Evolutionary conservation across 176 grass and related monocot genomes (phyloP).

Genomic region (Aegilops speltoides): DNA sequence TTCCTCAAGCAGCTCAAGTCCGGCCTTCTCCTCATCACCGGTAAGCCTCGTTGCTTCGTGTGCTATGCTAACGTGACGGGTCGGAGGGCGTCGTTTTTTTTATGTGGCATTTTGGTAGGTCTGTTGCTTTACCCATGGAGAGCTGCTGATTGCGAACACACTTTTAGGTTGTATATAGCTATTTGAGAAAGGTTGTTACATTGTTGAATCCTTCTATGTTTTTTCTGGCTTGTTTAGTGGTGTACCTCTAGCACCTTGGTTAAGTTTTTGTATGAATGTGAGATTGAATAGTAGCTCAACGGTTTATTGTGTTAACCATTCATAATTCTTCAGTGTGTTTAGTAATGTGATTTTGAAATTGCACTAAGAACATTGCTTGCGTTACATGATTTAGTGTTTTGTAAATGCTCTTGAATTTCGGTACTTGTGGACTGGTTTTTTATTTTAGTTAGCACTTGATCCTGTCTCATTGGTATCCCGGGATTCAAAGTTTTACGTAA

Average conservation of each 20-base stretch:
- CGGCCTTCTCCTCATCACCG: constrained; percentile 80
- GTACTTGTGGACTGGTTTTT: not conserved
- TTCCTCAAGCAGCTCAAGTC: constrained; percentile 94
- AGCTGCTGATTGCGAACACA: not conserved
- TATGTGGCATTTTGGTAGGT: not conserved
- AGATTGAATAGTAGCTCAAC: not conserved
- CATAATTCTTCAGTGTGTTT: not conserved
- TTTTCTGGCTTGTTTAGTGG: not conserved
- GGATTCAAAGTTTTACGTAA: not conserved
- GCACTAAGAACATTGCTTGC: not conserved
- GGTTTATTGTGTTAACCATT: not conserved
- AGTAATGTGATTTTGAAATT: not conserved
- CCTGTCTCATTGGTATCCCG: not conserved
- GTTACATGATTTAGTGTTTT: not conserved
- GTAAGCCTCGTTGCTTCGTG: constrained; percentile 27
- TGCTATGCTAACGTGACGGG: not conserved
- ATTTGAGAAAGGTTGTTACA: no score
- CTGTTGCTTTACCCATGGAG: not conserved
- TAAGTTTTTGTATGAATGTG: not conserved
- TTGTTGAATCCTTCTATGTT: not conserved
- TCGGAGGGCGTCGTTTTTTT: not conserved
- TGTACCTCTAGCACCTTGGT: no score
- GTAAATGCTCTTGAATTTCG: not conserved
- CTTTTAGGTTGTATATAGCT: not conserved
- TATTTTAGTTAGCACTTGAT: not conserved